Percentiles rank a stretch among this genome's conserved stretches.
Evolutionary conservation across 108 stramenopile genomes (phyloP).

Genomic region (Nitzschia inconspicua): DNA sequence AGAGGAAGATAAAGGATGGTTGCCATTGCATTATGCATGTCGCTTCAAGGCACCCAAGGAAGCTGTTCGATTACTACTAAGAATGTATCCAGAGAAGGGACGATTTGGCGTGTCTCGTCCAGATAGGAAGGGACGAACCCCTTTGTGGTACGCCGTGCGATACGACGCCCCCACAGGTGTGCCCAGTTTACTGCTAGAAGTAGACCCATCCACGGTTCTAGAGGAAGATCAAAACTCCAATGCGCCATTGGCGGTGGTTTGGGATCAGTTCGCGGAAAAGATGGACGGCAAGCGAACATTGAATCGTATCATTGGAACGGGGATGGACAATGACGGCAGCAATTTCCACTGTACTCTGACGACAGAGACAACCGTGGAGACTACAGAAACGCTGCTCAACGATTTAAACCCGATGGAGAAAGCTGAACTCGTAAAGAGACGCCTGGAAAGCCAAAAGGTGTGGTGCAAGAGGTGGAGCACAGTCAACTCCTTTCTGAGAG

Average conservation of each 20-base stretch:
- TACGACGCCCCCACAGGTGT: slow-evolving; percentile 84
- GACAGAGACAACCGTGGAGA: not conserved
- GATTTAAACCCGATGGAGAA: no score
- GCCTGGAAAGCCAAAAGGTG: slow-evolving; percentile 25
- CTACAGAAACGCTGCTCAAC: not conserved
- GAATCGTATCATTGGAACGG: slow-evolving; percentile 19
- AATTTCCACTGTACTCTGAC: slow-evolving; percentile 5
- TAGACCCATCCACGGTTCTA: slow-evolving; percentile 64
- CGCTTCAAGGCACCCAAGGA: slow-evolving; percentile 71
- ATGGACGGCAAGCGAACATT: slow-evolving; percentile 60
- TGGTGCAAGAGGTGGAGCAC: slow-evolving; percentile 53
- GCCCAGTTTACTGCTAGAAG: slow-evolving; percentile 57
- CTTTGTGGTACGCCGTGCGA: slow-evolving; percentile 74
- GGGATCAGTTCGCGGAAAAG: slow-evolving; percentile 77
- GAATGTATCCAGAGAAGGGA: slow-evolving; percentile 45
- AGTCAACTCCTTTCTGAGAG: slow-evolving; percentile 63
- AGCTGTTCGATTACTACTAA: slow-evolving; percentile 54
- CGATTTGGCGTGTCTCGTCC: slow-evolving; percentile 36
- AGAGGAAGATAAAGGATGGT: slow-evolving; percentile 68
- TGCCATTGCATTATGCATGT: slow-evolving; percentile 71
- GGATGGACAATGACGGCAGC: not conserved
- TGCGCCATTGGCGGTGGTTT: slow-evolving; percentile 62
- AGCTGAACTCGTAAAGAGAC: slow-evolving; percentile 12
- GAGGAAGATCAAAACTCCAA: slow-evolving; percentile 73
- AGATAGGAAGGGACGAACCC: slow-evolving; percentile 52